These are phyloP conservation scores for Cladosporium sp. DNA, from an alignment of 2,329 filamentous ascomycete species.

Conservation along the genomic window DNA sequence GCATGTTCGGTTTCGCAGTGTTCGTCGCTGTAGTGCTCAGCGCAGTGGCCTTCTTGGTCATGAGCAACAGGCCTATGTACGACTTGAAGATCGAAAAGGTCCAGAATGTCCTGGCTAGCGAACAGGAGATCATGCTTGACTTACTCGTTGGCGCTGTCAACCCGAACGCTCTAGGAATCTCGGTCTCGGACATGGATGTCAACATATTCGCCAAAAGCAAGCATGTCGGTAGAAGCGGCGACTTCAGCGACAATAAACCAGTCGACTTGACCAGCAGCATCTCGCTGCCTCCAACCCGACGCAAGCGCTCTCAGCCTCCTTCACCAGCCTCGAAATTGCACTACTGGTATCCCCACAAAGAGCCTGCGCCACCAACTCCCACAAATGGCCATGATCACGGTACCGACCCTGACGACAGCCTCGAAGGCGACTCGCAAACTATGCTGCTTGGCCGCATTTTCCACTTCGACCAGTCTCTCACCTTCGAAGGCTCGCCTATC, in stretches of 20 bases:
- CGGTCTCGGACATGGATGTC: slow-evolving; percentile 81
- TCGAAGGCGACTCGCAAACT: slow-evolving; percentile 68
- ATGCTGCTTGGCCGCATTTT: slow-evolving; percentile 90
- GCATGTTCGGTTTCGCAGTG: slow-evolving; percentile 79
- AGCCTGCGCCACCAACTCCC: background rate
- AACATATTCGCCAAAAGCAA: slow-evolving; percentile 94
- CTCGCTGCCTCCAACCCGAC: slow-evolving; percentile 1
- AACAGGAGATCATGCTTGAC: slow-evolving; percentile 94
- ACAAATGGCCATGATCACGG: slow-evolving; percentile 27
- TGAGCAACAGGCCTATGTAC: slow-evolving; percentile 82
- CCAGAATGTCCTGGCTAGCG: slow-evolving; percentile 86
- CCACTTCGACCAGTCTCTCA: slow-evolving; percentile 82
- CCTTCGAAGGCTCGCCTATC: slow-evolving; percentile 88
- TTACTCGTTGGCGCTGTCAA: slow-evolving; percentile 85
- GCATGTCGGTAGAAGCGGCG: slow-evolving; percentile 56
- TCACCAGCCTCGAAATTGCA: slow-evolving; percentile 26
- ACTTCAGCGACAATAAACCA: slow-evolving; percentile 5
- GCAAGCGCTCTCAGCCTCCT: slow-evolving; percentile 10
- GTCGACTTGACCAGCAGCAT: slow-evolving; percentile 5
- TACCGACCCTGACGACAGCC: slow-evolving; percentile 49
- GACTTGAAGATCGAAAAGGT: slow-evolving; percentile 79
- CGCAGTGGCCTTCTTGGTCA: slow-evolving; percentile 84
- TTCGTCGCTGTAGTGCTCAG: slow-evolving; percentile 80
- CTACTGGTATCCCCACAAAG: slow-evolving; percentile 22
- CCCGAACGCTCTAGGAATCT: slow-evolving; percentile 87